Evolutionary conservation across 257 asterid species (phyloP).

Genomic region (Solanum commersonii): DNA sequence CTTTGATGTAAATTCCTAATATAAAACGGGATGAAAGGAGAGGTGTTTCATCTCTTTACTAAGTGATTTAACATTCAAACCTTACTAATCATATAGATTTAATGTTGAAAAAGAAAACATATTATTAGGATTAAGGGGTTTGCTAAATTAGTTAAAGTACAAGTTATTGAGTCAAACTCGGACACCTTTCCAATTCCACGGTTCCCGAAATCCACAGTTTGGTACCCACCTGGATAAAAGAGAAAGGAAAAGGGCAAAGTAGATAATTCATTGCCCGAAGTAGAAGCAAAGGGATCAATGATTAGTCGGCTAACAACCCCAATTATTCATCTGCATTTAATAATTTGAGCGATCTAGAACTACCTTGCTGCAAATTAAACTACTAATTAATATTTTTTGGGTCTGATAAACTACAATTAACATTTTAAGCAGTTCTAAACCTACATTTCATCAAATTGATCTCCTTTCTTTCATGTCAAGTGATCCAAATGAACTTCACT

Average conservation of each 20-base stretch:
- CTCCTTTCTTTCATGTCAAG: not conserved
- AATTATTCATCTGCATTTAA: not conserved
- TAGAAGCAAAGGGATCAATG: not conserved
- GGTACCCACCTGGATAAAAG: not conserved
- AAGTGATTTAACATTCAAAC: not conserved
- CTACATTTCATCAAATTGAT: not conserved
- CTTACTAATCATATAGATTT: not conserved
- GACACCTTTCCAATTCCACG: no score
- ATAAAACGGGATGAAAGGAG: not conserved
- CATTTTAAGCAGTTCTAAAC: not conserved
- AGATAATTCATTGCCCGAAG: not conserved
- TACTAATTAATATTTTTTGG: not conserved
- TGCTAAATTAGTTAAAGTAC: not conserved
- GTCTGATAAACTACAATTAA: not conserved
- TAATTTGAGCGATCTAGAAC: not conserved
- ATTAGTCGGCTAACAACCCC: not conserved
- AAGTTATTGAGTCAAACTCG: not conserved
- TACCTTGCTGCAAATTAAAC: not conserved
- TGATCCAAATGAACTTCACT: not conserved
- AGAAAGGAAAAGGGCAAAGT: not conserved
- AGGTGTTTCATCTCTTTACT: not conserved
- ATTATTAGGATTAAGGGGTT: not conserved
- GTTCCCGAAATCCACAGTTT: no score
- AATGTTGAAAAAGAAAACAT: not conserved
- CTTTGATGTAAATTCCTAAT: not conserved